Evolutionary conservation across 148 eudicot genomes (phyloP).

Genomic region (Oxyria digyna): DNA sequence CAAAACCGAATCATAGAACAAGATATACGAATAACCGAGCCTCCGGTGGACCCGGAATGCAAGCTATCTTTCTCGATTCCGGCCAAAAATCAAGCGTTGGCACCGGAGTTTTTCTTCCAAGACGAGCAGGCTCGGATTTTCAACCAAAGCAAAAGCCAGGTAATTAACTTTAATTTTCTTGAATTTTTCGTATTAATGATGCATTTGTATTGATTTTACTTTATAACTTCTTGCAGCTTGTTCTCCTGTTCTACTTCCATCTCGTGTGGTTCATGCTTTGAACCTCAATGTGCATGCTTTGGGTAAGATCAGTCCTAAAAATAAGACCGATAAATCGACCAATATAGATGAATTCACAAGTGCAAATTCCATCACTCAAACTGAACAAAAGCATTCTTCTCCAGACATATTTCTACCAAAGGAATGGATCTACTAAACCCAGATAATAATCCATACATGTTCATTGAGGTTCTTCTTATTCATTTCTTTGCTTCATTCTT

Average conservation of each 20-base stretch:
- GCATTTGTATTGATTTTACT: not conserved
- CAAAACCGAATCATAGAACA: conserved; percentile 14
- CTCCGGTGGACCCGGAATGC: conserved; percentile 56
- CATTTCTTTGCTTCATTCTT: conserved; percentile 3
- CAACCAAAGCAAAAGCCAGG: conserved; percentile 37
- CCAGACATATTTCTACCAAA: conserved; percentile 61
- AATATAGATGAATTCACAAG: conserved; percentile 18
- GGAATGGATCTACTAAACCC: conserved; percentile 60
- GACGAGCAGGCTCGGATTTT: conserved; percentile 18
- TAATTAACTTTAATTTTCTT: conserved; percentile 8
- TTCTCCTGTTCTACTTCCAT: conserved; percentile 60
- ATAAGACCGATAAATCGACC: conserved; percentile 17
- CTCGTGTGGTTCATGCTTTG: conserved; percentile 57
- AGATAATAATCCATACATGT: not conserved
- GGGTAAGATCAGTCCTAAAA: conserved; percentile 30
- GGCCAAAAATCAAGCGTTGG: conserved; percentile 30
- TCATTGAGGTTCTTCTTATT: not conserved
- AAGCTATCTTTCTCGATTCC: conserved; percentile 44
- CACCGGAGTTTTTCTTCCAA: conserved; percentile 67
- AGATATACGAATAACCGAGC: conserved; percentile 21
- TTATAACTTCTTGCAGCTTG: conserved; percentile 25
- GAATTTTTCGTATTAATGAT: not conserved
- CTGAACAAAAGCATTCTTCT: conserved; percentile 12
- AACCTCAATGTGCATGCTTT: conserved; percentile 52
- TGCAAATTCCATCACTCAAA: not conserved